Percentiles rank a stretch among this genome's conserved stretches.
These are phyloP conservation scores for Scheffersomyces ergatensis DNA, from an alignment of 805 yeast species.

Conservation along the genomic window DNA sequence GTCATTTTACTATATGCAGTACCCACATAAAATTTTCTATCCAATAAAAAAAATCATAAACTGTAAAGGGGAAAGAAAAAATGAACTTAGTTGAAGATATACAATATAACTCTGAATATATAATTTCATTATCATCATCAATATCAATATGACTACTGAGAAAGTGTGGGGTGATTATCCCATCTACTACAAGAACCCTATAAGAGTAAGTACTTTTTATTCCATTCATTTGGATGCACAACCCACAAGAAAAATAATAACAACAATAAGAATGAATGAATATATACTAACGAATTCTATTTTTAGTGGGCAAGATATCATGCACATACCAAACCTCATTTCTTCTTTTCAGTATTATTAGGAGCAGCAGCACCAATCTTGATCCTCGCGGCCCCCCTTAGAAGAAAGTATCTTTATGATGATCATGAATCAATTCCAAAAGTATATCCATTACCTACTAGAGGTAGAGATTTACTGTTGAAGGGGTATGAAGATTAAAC, in stretches of 20 bases:
- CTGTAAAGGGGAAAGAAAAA: too few species aligned
- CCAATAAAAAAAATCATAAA: too few species aligned
- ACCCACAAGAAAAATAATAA: too few species aligned
- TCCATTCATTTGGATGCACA: too few species aligned
- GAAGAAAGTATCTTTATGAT: constrained; percentile 64
- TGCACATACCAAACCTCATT: constrained; percentile 74
- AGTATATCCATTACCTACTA: constrained; percentile 55
- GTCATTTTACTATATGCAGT: too few species aligned
- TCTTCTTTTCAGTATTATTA: constrained; percentile 60
- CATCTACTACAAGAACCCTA: constrained; percentile 57
- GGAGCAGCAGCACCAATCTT: constrained; percentile 70
- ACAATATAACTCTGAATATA: constrained; percentile 10
- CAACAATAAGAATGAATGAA: background rate
- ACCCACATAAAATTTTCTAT: too few species aligned
- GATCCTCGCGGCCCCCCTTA: constrained; percentile 60
- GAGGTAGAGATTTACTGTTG: constrained; percentile 48
- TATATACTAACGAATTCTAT: background rate
- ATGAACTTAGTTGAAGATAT: too few species aligned
- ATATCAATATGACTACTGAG: constrained; percentile 23
- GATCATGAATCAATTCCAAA: constrained; percentile 67
- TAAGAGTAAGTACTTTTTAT: constrained; percentile 54
- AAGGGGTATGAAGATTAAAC: constrained; percentile 54
- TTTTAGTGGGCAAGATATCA: constrained; percentile 70
- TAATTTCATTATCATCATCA: constrained; percentile 8
- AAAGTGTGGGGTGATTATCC: constrained; percentile 52